Percentiles rank a stretch among this genome's conserved stretches.
Conservation (phyloP, 768 basidiomycete genomes). For the Tricholoma matsutake region DNA sequence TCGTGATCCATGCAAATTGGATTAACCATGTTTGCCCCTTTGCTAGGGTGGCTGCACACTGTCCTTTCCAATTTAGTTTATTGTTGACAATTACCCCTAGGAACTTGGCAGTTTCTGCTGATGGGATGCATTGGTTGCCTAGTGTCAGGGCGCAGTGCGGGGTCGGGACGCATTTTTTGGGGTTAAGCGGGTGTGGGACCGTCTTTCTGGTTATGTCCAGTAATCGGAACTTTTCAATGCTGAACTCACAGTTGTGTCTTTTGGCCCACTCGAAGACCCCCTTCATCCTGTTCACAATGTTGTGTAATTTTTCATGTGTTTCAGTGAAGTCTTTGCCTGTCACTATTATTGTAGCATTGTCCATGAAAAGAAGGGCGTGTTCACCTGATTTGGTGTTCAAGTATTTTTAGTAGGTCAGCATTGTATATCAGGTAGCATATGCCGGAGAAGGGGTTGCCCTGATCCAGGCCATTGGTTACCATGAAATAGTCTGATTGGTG, state of each 20-base stretch:
- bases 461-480: constrained; percentile 17
- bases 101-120: constrained; percentile 18
- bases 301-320: too few species aligned
- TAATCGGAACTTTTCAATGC: neutral
- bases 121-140: neutral
- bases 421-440: too few species aligned
- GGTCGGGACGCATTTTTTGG: neutral
- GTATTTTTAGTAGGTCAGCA: too few species aligned
- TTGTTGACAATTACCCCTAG: constrained; percentile 21
- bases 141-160: too few species aligned
- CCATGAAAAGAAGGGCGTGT: constrained; percentile 1
- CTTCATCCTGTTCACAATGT: too few species aligned
- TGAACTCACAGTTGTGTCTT: too few species aligned
- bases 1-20: too few species aligned
- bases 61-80: neutral
- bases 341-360: neutral
- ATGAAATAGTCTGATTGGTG: neutral
- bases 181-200: neutral
- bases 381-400: constrained; percentile 10
- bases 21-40: neutral
- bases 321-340: neutral
- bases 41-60: constrained; percentile 9
- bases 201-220: neutral
- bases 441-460: constrained; percentile 15
- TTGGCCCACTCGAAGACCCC: too few species aligned